Conservation (phyloP, 2,329 filamentous ascomycete genomes). For the Xylaria sp. region DNA sequence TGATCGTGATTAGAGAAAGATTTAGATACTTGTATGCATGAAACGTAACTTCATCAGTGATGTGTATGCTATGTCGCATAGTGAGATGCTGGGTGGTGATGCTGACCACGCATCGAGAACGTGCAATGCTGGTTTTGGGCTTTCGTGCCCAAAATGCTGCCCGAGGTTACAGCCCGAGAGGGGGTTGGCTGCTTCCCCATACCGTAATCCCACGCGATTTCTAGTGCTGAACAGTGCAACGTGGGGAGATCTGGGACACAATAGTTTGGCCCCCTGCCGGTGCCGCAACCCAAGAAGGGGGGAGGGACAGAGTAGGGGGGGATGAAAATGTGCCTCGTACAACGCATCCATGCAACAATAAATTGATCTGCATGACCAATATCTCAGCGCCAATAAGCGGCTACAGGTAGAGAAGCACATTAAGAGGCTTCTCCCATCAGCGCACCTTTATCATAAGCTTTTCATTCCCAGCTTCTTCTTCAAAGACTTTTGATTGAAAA, state of each 20-base stretch:
- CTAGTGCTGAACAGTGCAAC: constrained; percentile 29
- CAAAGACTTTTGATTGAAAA: constrained; percentile 29
- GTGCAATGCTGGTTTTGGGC: constrained; percentile 22
- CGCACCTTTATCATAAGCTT: constrained; percentile 18
- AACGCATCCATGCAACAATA: constrained; percentile 31
- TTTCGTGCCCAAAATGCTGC: constrained; percentile 33
- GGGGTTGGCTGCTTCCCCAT: constrained; percentile 10
- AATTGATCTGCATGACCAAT: constrained; percentile 29
- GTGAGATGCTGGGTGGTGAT: constrained; percentile 10
- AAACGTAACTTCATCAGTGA: constrained; percentile 1
- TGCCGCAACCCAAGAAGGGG: constrained; percentile 17
- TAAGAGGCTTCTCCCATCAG: constrained; percentile 20
- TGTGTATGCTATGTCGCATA: constrained; percentile 8
- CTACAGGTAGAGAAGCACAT: constrained; percentile 24
- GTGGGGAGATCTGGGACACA: constrained; percentile 24
- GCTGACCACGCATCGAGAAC: constrained; percentile 8
- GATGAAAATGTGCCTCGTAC: constrained; percentile 29
- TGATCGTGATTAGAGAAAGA: background rate
- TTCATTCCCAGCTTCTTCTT: constrained; percentile 23
- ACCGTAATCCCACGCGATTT: constrained; percentile 12
- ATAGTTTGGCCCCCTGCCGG: constrained; percentile 9
- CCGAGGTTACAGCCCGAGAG: constrained; percentile 35
- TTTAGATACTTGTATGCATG: background rate
- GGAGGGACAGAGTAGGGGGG: constrained; percentile 4
- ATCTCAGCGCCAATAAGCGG: constrained; percentile 13